Evolutionary conservation across 1,284 basidiomycete genomes (phyloP), one percentile per base, ranked within the genome.

Genomic region (Cryptococcus amylolentus): DNA sequence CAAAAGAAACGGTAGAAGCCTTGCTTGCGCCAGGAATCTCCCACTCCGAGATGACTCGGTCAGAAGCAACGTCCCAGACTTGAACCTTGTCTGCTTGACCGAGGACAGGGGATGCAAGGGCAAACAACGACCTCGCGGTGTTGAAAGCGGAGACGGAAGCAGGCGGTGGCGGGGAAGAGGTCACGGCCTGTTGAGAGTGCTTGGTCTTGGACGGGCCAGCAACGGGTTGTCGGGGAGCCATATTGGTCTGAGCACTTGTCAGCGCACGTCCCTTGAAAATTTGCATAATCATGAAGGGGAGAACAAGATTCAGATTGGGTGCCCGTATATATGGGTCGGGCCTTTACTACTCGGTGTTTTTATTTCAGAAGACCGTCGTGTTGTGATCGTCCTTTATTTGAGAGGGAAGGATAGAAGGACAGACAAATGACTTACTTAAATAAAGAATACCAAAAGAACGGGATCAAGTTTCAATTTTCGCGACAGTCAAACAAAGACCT

Each of bases 281-380:
- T 37, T 49, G 31, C 16, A 18, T 28, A 2, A 31, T 3, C 5
- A 28, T 14, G 47, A 14, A 31, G 27, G 20, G 47, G 40, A 43
- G 48, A 53, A 47, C 40, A 40, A 50, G 63, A 59, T 59, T 72
- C 70, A 72, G 71, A 69, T 63, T 57, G 61, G 66, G 54, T 71
- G 71, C 69, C 71, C 71, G 70, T 54, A 62, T 62, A 64, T 64
- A 63, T 63, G 66, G 71, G 70, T 67, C 70, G 71, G 71, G 70
- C 70, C 59, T 72, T 72, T 72, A 68, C 67, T 69, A 67, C 68
- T 62, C 56, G 48, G 50, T 62, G 45, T 58, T 49, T 62, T 58
- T 64, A 51, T 61, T 65, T 75, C 65, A 72, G 73, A 65, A 75
- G 73, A 75, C 73, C 73, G 73, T 75, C 73, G 73, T 75, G 73